phyloP scores from a whole-genome alignment of 768 basidiomycete genomes.

The Mycena galopus region DNA sequence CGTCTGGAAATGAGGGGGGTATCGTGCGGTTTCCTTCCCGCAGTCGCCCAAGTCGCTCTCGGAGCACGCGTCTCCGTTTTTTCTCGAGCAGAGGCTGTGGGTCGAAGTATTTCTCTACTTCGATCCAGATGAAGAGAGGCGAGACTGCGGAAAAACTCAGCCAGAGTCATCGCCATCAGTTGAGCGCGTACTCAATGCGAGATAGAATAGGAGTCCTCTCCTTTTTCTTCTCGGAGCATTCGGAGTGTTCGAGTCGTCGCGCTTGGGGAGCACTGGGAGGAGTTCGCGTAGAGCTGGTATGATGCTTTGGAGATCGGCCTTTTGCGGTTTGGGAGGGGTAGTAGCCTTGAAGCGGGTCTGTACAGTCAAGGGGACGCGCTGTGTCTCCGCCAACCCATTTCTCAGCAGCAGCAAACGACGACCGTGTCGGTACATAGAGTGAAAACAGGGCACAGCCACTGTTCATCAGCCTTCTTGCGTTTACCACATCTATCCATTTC shows the following conservation, averaged over 20 bases:
- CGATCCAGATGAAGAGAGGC: conserved; percentile 31
- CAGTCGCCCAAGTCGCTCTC: conserved; percentile 20
- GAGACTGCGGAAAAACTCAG: conserved; percentile 22
- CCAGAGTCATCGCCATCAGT: neutral
- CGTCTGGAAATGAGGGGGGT: conserved; percentile 4
- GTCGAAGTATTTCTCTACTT: conserved; percentile 32
- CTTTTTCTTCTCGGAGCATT: conserved; percentile 16
- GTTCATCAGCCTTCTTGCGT: neutral
- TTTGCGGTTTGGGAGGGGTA: conserved; percentile 22
- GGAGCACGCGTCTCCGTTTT: conserved; percentile 27
- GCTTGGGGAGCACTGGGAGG: conserved; percentile 20
- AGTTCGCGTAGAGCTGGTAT: conserved; percentile 28
- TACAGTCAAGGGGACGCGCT: neutral
- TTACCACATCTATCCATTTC: no score
- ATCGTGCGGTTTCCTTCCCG: conserved; percentile 3
- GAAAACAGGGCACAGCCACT: conserved; percentile 19
- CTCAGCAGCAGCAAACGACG: conserved; percentile 7
- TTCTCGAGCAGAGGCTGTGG: conserved; percentile 31
- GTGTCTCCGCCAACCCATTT: conserved; percentile 11
- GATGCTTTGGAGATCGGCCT: conserved; percentile 34
- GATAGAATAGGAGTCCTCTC: conserved; percentile 20
- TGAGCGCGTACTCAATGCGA: conserved; percentile 17
- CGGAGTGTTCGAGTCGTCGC: conserved; percentile 10
- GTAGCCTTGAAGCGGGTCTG: conserved; percentile 34
- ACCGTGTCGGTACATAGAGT: conserved; percentile 11